Evolutionary conservation across 805 yeast species (phyloP), one percentile per base, ranked within the genome.

Genomic region (Suhomyces kilbournensis): DNA sequence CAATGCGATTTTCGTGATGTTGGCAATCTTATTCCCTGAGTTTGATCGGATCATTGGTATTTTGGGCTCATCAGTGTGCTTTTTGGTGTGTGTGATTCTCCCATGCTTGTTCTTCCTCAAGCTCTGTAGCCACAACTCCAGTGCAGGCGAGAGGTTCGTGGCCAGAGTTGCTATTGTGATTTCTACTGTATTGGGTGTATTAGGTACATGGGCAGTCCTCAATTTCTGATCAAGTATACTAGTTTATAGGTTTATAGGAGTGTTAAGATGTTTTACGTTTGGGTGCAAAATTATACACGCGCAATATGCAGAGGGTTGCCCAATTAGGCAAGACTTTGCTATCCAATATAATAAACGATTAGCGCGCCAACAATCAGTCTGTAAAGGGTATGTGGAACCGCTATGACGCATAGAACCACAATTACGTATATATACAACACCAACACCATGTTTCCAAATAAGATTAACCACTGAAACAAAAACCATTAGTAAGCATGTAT

Each of bases 21-120:
- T 67, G 26, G 66, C 77, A 1, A 57, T 72, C 23, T 46, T 67
- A 15, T 68, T 75, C 44, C 66, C 68, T 3, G 70, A 73, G 7
- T 75, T 75, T 53, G 79, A 77, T 17, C 66, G 64, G 53, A 65
- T 74, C 22, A 68, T 75, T 34, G 74, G 78, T 2, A 70, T 75
- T 44, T 59, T 75, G 38, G 79, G 79, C 10, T 63, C 74, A 38
- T 69, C 77, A 8, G 65, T 75, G 44, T 75, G 79, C 53, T 74
- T 71, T 56, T 65, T 72, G 17, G 68, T 75, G 26, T 75, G 79
- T 56, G 56, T 75, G 22, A 67, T 71, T 3, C 63, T 74, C 32
- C 79, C 79, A 14, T 64, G 72, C 15, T 56, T 68, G 47, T 75
- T 75, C 60, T 70, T 73, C 54, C 53, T 65, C 54, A 58, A 59